phyloP scores from a whole-genome alignment of 441 rosid genomes.

The Arabidopsis lyrata region DNA sequence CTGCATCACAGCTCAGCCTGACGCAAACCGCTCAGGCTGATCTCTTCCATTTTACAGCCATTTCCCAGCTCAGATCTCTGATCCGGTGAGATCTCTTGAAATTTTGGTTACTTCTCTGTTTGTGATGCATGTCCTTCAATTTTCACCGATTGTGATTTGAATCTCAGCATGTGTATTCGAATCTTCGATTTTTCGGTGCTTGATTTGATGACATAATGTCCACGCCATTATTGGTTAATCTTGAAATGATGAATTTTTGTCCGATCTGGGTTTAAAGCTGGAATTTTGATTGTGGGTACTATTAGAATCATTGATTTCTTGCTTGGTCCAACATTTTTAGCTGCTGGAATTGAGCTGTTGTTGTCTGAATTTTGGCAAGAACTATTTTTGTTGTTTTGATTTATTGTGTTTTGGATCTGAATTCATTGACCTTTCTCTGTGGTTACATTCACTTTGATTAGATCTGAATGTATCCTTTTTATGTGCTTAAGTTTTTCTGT shows the following conservation, averaged over 20 bases:
- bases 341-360: neutral
- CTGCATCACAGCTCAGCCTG: constrained; percentile 43
- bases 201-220: neutral
- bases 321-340: neutral
- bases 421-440: neutral
- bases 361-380: constrained; percentile 9
- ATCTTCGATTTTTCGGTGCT: neutral
- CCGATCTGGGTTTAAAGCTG: constrained; percentile 42
- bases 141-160: constrained; percentile 1
- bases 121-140: constrained; percentile 22
- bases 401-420: constrained; percentile 36
- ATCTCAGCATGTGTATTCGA: constrained; percentile 38
- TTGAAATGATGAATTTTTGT: constrained; percentile 1
- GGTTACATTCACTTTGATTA: too few relatives aligned
- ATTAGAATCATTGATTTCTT: neutral
- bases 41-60: constrained; percentile 22
- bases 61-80: constrained; percentile 36
- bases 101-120: neutral
- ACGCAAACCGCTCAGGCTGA: constrained; percentile 29
- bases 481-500: too few relatives aligned
- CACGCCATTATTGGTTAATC: neutral
- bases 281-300: neutral
- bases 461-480: too few relatives aligned
- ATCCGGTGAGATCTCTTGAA: constrained; percentile 28
- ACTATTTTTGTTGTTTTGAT: neutral